Conservation (phyloP, 257 asterid genomes). For the Catharanthus roseus region DNA sequence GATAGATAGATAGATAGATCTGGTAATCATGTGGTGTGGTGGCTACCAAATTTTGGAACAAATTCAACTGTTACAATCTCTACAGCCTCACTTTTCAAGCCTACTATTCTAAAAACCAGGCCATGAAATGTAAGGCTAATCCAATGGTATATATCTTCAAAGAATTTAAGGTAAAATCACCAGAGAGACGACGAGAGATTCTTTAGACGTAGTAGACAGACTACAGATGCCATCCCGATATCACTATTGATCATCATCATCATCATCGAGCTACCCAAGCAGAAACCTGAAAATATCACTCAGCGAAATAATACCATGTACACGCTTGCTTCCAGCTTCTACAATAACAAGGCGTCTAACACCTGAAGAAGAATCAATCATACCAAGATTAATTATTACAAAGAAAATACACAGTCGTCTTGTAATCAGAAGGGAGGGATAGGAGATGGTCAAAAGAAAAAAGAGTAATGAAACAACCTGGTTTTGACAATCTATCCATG, state of each 20-base stretch:
- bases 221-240: constrained; percentile 10
- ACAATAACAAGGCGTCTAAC: constrained; percentile 76
- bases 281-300: constrained; percentile 75
- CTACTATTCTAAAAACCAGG: constrained; percentile 33
- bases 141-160: constrained; percentile 33
- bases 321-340: constrained; percentile 96
- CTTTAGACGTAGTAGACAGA: no score
- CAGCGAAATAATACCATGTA: constrained; percentile 71
- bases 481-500: constrained; percentile 74
- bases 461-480: constrained; percentile 46
- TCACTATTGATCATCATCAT: constrained; percentile 12
- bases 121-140: constrained; percentile 35
- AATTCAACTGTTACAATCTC: constrained; percentile 18
- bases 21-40: constrained; percentile 1
- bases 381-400: not conserved
- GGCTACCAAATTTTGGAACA: constrained; percentile 7
- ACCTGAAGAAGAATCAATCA: constrained; percentile 53
- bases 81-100: constrained; percentile 24
- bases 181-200: constrained; percentile 3
- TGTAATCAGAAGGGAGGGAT: not conserved
- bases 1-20: constrained; percentile 7
- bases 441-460: not conserved
- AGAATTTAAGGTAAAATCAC: constrained; percentile 22
- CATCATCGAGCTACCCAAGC: constrained; percentile 49
- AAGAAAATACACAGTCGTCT: not conserved